Evolutionary conservation across 2,329 filamentous ascomycete genomes (phyloP), one percentile per base, ranked within the genome.

Genomic region (Tetracladium maxilliforme): DNA sequence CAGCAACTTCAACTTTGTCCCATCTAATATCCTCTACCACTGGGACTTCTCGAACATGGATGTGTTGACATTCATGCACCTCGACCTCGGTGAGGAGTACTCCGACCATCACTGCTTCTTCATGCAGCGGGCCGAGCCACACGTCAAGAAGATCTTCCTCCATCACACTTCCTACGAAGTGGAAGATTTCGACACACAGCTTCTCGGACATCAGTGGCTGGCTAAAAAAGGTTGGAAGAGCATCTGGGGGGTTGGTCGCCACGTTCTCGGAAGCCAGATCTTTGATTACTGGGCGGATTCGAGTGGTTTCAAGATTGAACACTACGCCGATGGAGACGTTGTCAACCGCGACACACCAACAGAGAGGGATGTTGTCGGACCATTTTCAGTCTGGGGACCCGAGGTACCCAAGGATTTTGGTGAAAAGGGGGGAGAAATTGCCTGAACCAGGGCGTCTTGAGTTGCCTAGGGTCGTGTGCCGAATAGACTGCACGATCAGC

Each of bases 211-310:
- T 47, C 63, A 76, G 38, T 80, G 71, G 69, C 49, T 82, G 32
- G 55, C 55, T 3, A 51, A 65, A 33, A 66, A 70, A 43, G 67
- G 65, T 2, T 76, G 76, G 41, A 60, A 58, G 38, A 64, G 59
- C 36, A 71, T 71, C 33, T 82, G 76, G 76, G 76, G 76, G 3
- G 65, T 82, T 0, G 76, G 76, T 0, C 49, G 76, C 26, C 75
- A 81, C 51, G 62, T 79, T 13, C 56, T 80, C 37, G 75, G 75
- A 4, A 70, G 62, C 33, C 75, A 80, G 48, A 68, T 81, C 25
- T 82, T 81, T 36, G 73, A 80, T 40, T 79, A 78, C 44, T 78
- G 71, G 71, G 31, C 66, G 39, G 72, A 78, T 45, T 64, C 65
- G 0, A 58, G 54, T 4, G 55, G 56, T 1, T 72, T 74, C 40